These are phyloP conservation scores for Carallia pectinifolia DNA, from an alignment of 345 rosid genomes.

Conservation along the genomic window DNA sequence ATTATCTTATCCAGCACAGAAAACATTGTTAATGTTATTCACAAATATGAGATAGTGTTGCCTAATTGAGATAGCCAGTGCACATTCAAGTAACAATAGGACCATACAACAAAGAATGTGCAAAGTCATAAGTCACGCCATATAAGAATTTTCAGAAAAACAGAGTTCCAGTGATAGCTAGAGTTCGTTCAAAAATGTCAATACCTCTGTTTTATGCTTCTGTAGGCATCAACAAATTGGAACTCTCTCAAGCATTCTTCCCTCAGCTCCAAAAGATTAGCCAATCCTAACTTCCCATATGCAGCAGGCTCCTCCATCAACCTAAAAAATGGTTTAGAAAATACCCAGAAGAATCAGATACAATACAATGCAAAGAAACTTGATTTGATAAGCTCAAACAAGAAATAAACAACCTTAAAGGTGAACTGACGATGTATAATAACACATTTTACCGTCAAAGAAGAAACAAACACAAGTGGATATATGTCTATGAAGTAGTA, in stretches of 20 bases:
- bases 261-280: constrained; percentile 95
- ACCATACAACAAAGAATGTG: background rate
- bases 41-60: background rate
- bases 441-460: background rate
- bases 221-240: constrained; percentile 89
- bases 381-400: background rate
- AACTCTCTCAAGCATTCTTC: constrained; percentile 99
- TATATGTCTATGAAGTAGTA: background rate
- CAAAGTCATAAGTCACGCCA: background rate
- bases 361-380: background rate
- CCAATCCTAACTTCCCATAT: constrained; percentile 93
- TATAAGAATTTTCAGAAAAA: background rate
- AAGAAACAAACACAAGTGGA: constrained; percentile 4
- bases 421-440: background rate
- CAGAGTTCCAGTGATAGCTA: background rate
- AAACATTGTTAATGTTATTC: background rate
- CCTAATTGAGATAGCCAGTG: background rate
- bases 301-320: constrained; percentile 99
- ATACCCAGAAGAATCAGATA: constrained; percentile 7
- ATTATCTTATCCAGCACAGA: background rate
- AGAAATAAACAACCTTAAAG: no score
- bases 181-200: background rate
- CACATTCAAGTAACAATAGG: background rate
- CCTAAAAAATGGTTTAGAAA: constrained; percentile 39
- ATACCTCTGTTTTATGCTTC: constrained; percentile 96